Evolutionary conservation across 2,329 filamentous ascomycete species (phyloP), one percentile per base, ranked within the genome.

Genomic region (Chrysoporthe austroafricana): DNA sequence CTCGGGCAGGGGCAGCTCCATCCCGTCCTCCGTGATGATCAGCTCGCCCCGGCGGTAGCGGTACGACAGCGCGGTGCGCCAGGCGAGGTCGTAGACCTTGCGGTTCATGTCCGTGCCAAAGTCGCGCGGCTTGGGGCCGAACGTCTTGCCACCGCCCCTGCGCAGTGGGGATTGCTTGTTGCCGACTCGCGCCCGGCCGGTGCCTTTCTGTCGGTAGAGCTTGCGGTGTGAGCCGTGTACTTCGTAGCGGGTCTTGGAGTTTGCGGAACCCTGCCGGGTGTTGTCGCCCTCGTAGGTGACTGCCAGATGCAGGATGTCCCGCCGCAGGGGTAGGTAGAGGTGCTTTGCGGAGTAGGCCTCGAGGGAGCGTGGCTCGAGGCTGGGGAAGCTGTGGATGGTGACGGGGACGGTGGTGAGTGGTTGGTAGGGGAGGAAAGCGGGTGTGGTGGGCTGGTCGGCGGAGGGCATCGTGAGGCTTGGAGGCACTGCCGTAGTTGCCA

Each of bases 1-100:
- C 16, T 78, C 75, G 0, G 86, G 85, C 72, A 88, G 74, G 13
- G 79, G 77, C 69, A 97, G 86, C 71, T 94, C 89, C 81, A 92
- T 86, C 52, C 88, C 87, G 75, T 93, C 90, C 75, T 95, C 90
- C 74, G 96, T 90, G 54, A 99, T 88, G 72, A 97, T 83, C 74
- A 99, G 82, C 82, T 98, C 93, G 61, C 94, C 96, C 72, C 90
- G 88, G 72, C 90, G 86, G 81, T 96, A 98, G 69, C 96, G 89
- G 83, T 97, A 97, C 76, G 91, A 96, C 72, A 99, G 85, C 13
- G 96, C 96, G 56, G 92, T 98, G 76, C 96, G 89, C 93, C 93
- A 98, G 11, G 96, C 96, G 74, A 96, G 85, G 80, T 98, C 94
- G 82, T 99, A 99, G 60, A 97, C 88, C 83, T 98, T 98, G 76